Base-by-base conservation (phyloP, 768 basidiomycete genomes). In the Termitomyces sp. region DNA sequence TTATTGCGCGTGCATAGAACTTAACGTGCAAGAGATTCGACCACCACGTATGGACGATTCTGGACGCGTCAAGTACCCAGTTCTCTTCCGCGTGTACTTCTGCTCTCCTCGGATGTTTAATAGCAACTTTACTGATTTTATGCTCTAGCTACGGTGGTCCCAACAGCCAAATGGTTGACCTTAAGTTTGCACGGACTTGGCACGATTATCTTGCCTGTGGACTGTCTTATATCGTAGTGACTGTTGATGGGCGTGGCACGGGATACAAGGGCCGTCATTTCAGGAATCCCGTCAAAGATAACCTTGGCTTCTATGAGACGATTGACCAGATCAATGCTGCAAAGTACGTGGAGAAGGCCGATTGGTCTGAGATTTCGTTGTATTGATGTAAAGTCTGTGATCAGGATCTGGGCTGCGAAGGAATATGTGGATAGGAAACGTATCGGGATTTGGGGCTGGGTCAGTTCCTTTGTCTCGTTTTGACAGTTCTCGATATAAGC, bases 391-490 rank as follows among this genome's bases (percentile, higher is more conserved):
- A n/a, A 27, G 41, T 36, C 41, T 50, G 42, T 56, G 32, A 24
- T 31, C 58, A 91, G 91, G 55, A 73, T 86, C 47, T 97, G 93
- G 91, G 91, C 88, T 2, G 78, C 85, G 62, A 92, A 90, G 71
- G 77, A 82, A 16, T 98, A 98, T 67, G 89, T 98, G 1, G 97
- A 99, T 69, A 77, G 84, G 39, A 84, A 82, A 68, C 78, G 94
- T 46, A 90, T 98, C 47, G 97, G 96, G 0, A 88, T 98, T 51
- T 98, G 95, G 95, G 97, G 97, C 43, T 98, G 97, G 96, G 92
- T 94, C 60, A 68, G 89, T 74, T 13, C 5, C 49, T 9, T 55
- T 39, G 48, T n/a, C 59, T 53, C 27, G 52, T 57, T 27, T 29
- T 10, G 4, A 10, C 18, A 24, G 47, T 52, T 49, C 61, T 49